Percentiles rank a stretch among this genome's conserved stretches.
These are phyloP conservation scores for Datisca glomerata DNA, from an alignment of 306 rosid genomes.

Conservation along the genomic window DNA sequence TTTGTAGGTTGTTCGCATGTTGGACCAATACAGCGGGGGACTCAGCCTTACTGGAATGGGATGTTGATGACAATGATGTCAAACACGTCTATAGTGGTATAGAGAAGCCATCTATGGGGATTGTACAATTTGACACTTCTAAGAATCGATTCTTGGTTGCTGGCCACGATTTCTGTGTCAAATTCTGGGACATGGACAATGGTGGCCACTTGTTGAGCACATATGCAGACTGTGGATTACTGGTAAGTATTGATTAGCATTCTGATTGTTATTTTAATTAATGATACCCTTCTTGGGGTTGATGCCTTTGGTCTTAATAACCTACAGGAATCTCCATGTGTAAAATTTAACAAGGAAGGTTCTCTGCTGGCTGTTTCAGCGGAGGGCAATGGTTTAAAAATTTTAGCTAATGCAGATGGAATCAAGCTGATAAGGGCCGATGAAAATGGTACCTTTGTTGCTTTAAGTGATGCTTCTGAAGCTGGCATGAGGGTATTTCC, in stretches of 20 bases:
- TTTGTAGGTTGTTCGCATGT: conserved; percentile 30
- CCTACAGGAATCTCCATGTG: conserved; percentile 26
- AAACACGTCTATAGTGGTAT: conserved; percentile 28
- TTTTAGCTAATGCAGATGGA: conserved; percentile 20
- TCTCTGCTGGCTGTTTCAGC: conserved; percentile 36
- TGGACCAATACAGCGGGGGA: too few relatives aligned
- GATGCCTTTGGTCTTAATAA: too few relatives aligned
- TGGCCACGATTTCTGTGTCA: conserved; percentile 26
- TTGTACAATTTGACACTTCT: conserved; percentile 23
- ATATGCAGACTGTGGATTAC: conserved; percentile 21
- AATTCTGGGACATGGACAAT: conserved; percentile 39
- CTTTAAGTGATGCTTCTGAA: neutral
- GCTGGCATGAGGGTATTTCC: neutral
- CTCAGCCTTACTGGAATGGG: conserved; percentile 32
- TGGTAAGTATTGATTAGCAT: conserved; percentile 10
- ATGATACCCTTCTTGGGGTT: too few relatives aligned
- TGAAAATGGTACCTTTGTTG: conserved; percentile 5
- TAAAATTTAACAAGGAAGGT: conserved; percentile 38
- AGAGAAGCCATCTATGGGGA: conserved; percentile 9
- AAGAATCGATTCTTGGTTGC: conserved; percentile 23
- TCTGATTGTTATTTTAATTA: too few relatives aligned
- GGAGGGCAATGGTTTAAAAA: conserved; percentile 26
- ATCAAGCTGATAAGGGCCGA: neutral
- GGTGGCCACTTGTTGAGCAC: conserved; percentile 11
- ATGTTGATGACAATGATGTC: conserved; percentile 19